phyloP scores from a whole-genome alignment of 768 basidiomycete species.

The Phanerochaete sordida region DNA sequence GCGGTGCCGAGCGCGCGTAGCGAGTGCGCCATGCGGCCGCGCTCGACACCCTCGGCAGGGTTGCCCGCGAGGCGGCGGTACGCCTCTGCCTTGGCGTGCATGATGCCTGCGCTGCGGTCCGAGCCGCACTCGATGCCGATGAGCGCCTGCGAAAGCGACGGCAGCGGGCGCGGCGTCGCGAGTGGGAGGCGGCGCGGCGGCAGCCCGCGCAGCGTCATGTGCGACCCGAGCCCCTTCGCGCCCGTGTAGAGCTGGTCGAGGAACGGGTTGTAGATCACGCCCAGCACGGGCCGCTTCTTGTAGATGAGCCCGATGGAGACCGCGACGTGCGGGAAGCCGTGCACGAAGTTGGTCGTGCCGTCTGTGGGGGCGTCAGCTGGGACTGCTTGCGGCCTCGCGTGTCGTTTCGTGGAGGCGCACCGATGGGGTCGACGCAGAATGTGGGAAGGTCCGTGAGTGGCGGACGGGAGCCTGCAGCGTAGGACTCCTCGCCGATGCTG shows the following conservation, averaged over 20 bases:
- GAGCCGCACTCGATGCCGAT: conserved; percentile 88
- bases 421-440: conserved; percentile 95
- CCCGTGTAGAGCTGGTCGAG: conserved; percentile 84
- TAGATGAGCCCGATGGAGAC: conserved; percentile 91
- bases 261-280: conserved; percentile 94
- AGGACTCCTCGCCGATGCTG: conserved; percentile 95
- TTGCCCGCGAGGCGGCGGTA: conserved; percentile 78
- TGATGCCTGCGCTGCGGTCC: conserved; percentile 53
- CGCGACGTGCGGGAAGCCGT: conserved; percentile 84
- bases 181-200: conserved; percentile 62
- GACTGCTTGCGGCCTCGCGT: background rate
- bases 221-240: conserved; percentile 76
- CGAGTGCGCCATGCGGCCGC: conserved; percentile 83
- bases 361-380: conserved; percentile 37
- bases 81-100: conserved; percentile 58
- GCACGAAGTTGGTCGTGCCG: conserved; percentile 87
- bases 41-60: conserved; percentile 51
- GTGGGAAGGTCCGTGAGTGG: conserved; percentile 86
- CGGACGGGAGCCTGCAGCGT: conserved; percentile 65
- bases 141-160: conserved; percentile 69
- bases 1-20: conserved; percentile 82
- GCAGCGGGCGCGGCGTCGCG: conserved; percentile 68
- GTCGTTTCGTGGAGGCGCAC: conserved; percentile 32
- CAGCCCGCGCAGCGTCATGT: conserved; percentile 42
- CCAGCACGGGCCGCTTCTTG: conserved; percentile 76